Conservation (phyloP, 202 grass and related monocot genomes). For the Elaeis oleifera region DNA sequence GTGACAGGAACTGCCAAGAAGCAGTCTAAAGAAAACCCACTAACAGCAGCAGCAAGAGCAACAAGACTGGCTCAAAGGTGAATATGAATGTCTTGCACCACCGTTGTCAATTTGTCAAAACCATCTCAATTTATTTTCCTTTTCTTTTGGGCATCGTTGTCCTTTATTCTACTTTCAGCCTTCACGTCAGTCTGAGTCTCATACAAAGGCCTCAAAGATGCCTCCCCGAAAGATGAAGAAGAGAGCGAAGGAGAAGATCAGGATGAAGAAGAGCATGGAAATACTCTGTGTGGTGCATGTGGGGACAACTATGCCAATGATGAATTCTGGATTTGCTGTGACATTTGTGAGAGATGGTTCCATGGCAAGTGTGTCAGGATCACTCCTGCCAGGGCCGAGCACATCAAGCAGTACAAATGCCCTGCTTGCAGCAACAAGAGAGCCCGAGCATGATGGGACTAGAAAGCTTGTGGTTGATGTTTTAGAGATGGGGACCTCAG, state of each 20-base stretch:
- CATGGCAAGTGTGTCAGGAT: conserved; percentile 62
- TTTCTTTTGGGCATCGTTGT: not conserved
- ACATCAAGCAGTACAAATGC: conserved; percentile 57
- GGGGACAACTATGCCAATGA: conserved; percentile 19
- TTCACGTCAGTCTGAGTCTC: not conserved
- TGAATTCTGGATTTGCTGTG: conserved; percentile 62
- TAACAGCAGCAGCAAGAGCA: conserved; percentile 30
- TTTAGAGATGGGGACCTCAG: not conserved
- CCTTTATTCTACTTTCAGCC: not conserved
- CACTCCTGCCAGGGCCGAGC: conserved; percentile 40
- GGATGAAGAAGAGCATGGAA: conserved; percentile 17
- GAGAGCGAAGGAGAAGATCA: conserved; percentile 12
- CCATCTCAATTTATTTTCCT: not conserved
- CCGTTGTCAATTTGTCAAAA: not conserved
- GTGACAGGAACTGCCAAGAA: conserved; percentile 34
- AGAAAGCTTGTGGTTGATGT: not conserved
- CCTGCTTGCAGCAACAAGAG: conserved; percentile 54
- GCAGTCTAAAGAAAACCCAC: conserved; percentile 21
- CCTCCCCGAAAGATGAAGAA: conserved; percentile 5
- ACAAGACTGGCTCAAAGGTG: conserved; percentile 36
- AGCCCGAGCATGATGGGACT: conserved; percentile 26
- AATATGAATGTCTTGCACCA: not conserved
- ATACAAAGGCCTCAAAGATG: conserved; percentile 18
- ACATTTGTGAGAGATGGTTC: conserved; percentile 62
- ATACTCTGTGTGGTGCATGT: conserved; percentile 36